Evolutionary conservation across 306 rosid species (phyloP).

Genomic region (Medicago ruthenica): DNA sequence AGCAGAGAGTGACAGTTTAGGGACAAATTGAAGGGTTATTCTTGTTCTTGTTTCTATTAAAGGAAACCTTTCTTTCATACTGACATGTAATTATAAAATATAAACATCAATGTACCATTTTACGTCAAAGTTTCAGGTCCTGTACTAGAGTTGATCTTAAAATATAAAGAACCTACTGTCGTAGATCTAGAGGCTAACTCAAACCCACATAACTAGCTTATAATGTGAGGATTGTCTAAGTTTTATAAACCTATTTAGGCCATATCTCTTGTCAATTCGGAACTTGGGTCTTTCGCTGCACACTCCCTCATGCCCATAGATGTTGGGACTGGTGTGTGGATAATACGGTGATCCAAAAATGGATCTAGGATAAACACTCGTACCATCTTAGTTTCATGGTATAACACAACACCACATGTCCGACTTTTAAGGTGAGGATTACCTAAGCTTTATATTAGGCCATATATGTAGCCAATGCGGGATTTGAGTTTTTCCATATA

Average conservation of each 20-base stretch:
- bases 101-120: neutral
- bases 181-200: neutral
- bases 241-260: neutral
- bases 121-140: neutral
- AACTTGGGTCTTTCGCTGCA: neutral
- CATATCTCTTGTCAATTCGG: neutral
- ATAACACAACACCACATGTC: neutral
- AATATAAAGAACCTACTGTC: neutral
- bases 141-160: neutral
- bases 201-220: neutral
- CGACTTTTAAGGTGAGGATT: neutral
- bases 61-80: neutral
- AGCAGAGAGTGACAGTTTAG: no score
- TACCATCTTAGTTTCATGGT: neutral
- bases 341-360: neutral
- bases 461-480: neutral
- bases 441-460: neutral
- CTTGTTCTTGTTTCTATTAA: no score
- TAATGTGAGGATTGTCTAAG: neutral
- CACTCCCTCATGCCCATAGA: neutral
- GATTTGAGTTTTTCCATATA: neutral
- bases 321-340: neutral
- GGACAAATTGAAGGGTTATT: no score
- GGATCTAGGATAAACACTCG: neutral
- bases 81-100: neutral